Evolutionary conservation across 2,329 filamentous ascomycete genomes (phyloP), one percentile per base, ranked within the genome.

Genomic region (Calonectria pseudoreteaudii): DNA sequence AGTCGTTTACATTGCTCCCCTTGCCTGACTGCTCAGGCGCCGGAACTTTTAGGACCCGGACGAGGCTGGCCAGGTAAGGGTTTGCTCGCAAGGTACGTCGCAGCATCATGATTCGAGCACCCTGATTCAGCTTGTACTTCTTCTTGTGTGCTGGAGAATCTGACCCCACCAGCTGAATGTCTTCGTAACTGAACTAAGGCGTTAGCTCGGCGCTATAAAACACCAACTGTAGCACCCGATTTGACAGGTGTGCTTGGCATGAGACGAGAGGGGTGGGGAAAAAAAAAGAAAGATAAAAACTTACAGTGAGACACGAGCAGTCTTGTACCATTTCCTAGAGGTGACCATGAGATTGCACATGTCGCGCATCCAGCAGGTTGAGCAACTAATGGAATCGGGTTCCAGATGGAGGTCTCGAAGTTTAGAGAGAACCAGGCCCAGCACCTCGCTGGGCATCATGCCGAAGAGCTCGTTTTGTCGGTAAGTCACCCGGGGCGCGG

Each of bases 331-430:
- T 77, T 88, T 91, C 74, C 86, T 87, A 20, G 87, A 89, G 47
- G 86, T 85, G 14, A 90, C 71, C 14, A 88, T 86, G 50, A 92
- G 80, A 52, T 86, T 87, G 76, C 87, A 89, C 36, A 89, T 83
- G 77, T 93, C 91, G 64, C 91, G 86, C 90, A 92, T 91, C 89
- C 90, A 92, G 81, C 91, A 93, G 23, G 91, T 93, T 20, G 90
- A 87, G 79, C 91, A 93, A 81, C 90, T 91, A 41, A 83, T 82
- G 75, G 87, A 89, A 3, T 83, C 83, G 18, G 82, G 79, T 9
- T 81, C 82, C 16, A 92, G 79, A 79, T 93, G 91, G 18, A 87
- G 80, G 47, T 85, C 83, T 79, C 87, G 89, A 23, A 93, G 82
- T 68, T 89, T 86, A 49, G 86, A 86, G 41, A 93, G 79, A n/a